Evolutionary conservation across 176 grass and related monocot genomes (phyloP), one percentile per base, ranked within the genome.

Genomic region (Phyllostachys edulis): DNA sequence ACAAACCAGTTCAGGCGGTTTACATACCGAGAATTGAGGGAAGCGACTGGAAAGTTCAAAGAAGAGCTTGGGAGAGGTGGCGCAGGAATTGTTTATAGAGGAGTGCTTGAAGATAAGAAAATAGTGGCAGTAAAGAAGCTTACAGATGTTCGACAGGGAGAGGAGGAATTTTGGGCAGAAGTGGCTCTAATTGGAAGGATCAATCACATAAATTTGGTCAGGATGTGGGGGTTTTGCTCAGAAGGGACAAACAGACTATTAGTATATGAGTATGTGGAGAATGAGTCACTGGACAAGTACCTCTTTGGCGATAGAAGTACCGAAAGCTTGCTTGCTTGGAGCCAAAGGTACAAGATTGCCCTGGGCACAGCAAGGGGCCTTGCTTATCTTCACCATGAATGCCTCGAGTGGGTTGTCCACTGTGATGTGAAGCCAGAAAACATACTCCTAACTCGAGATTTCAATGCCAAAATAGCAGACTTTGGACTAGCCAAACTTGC

Each of bases 401-500:
- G 90, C 77, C 86, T 97, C 11, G 94, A 97, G 75, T 94, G 94
- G 94, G 68, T 97, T 45, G 89, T 97, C 66, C 92, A 97, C 59
- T 97, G 94, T 77, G 92, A 97, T 72, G 85, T 97, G 49, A 97
- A 97, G 57, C 94, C 94, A 9, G 94, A 97, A 67, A 97, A 97
- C 73, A 97, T 97, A 80, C 90, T 97, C 20, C 69, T 97, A 14
- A 82, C 85, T 73, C 81, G 86, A 79, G 90, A 97, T 70, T 97
- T 92, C 0, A 77, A 92, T 46, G 90, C 90, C 23, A 97, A 94
- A 34, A 90, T 97, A 86, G 87, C 90, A 26, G 94, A 97, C 62
- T 97, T 97, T 26, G 92, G 92, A 56, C 60, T 97, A 12, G 90
- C 85, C 52, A 94, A 90, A 57, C 77, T 97, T 75, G 80, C 81